Base-by-base conservation (phyloP, 1,139 yeast genomes). In the Hansenula sp. region DNA sequence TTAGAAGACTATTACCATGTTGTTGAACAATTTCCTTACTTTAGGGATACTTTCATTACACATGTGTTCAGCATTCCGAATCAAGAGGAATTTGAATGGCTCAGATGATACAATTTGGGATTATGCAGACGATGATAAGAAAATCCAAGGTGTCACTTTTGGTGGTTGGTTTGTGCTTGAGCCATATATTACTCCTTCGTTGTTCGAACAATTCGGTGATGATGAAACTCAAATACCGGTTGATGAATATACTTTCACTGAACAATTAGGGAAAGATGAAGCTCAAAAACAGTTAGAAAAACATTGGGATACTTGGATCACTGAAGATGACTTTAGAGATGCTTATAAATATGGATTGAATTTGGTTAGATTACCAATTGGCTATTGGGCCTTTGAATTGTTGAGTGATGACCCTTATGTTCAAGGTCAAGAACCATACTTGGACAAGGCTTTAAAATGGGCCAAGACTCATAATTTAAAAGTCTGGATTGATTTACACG, bases 111-210 rank as follows among this genome's bases (percentile, higher is more conserved):
- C 36, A 5, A 41, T 44, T 4, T 57, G 58, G 56, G 52, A 52
- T 39, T 57, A 57, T 37, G 34, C 47, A 5, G 38, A 16, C 6
- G 47, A 42, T 5, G 19, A 15, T 5, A 42, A 41, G 31, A 47
- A 42, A 9, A 19, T 57, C 18, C 47, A 43, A 41, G 88, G 87
- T 38, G 76, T 81, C 18, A 73, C 79, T 24, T 54, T 81, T 9
- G 88, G 87, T 36, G 86, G 86, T 16, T 81, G 87, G 86, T 63
- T 81, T 17, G 80, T 81, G 1, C 63, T 81, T 6, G 87, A 81
- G 54, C 86, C 87, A 2, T 81, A 70, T 53, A 81, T 81, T 49
- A 79, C 84, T 0, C 86, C 88, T 2, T 72, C 82, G 2, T 58
- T 81, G 18, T 81, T 77, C 50, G 68, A 72, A 39, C 55, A 47